A percentile compares a stretch with the other conserved stretches of the same genome.
These are phyloP conservation scores for Hypoxylon subgilvum DNA, from an alignment of 495 filamentous ascomycete species.

Conservation along the genomic window DNA sequence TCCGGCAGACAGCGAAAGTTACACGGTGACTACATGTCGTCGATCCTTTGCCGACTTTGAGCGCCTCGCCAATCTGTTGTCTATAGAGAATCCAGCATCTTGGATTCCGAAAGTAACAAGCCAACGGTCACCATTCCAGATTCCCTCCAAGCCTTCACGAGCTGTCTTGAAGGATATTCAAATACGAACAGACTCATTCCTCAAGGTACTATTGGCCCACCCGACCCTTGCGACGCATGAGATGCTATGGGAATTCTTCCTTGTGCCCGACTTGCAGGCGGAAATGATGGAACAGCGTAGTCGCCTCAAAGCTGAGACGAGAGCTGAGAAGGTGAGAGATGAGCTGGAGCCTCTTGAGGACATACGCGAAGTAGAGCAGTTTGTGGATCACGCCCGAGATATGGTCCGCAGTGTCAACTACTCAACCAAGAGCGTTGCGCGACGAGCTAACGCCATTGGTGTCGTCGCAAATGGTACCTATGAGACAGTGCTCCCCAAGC, in stretches of 20 bases:
- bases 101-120: constrained; percentile 85
- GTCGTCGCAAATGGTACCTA: constrained; percentile 63
- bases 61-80: constrained; percentile 83
- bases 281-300: constrained; percentile 89
- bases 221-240: constrained; percentile 96
- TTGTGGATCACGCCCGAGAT: constrained; percentile 85
- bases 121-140: constrained; percentile 85
- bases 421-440: constrained; percentile 78
- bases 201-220: constrained; percentile 83
- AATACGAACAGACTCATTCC: constrained; percentile 80
- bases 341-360: constrained; percentile 86
- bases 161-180: constrained; percentile 88
- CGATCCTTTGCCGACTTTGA: constrained; percentile 92
- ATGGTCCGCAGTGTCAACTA: constrained; percentile 82
- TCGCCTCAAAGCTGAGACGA: constrained; percentile 79
- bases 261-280: constrained; percentile 91
- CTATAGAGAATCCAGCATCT: constrained; percentile 90
- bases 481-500: constrained; percentile 11
- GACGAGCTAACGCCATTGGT: constrained; percentile 67
- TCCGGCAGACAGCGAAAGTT: constrained; percentile 66
- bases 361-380: constrained; percentile 89
- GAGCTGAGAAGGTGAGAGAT: constrained; percentile 82
- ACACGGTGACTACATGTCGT: constrained; percentile 91
- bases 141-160: constrained; percentile 88
- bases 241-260: constrained; percentile 98